Evolutionary conservation across 2,329 filamentous ascomycete genomes (phyloP).

Genomic region (Ilyonectria destructans): DNA sequence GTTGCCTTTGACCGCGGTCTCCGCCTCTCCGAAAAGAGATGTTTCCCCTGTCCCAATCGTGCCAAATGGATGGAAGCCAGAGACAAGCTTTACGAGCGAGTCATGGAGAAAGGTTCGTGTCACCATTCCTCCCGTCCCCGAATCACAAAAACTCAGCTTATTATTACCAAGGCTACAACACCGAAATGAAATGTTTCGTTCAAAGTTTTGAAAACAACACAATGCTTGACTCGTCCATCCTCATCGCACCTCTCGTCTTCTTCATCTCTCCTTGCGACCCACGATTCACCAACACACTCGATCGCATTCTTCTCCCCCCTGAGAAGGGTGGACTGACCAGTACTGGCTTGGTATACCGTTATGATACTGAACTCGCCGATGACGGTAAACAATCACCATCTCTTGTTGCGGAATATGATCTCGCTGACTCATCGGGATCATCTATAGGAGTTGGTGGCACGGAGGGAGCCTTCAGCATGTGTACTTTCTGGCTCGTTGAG

Average conservation of each 20-base stretch:
- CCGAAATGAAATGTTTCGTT: conserved; percentile 78
- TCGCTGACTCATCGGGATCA: conserved; percentile 23
- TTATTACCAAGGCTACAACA: conserved; percentile 73
- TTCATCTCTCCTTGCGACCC: conserved; percentile 86
- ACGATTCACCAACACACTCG: conserved; percentile 80
- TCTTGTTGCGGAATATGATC: neutral
- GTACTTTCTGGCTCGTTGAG: conserved; percentile 88
- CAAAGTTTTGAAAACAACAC: conserved; percentile 84
- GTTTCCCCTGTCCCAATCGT: conserved; percentile 81
- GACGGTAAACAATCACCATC: conserved; percentile 70
- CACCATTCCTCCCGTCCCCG: no score
- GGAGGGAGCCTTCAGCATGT: conserved; percentile 86
- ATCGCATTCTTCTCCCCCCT: conserved; percentile 79
- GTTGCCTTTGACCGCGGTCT: conserved; percentile 84
- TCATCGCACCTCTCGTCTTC: conserved; percentile 85
- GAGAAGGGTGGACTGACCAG: conserved; percentile 84
- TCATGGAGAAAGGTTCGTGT: conserved; percentile 77
- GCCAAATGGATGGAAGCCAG: conserved; percentile 76
- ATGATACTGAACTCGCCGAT: conserved; percentile 78
- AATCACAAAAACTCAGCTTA: conserved; percentile 18
- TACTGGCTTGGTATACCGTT: conserved; percentile 83
- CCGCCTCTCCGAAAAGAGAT: conserved; percentile 82
- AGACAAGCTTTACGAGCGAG: conserved; percentile 80
- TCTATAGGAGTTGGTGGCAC: conserved; percentile 77
- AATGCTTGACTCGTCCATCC: conserved; percentile 80